These are phyloP conservation scores for Leucocoprinus leucothites DNA, from an alignment of 768 basidiomycete genomes.

Conservation along the genomic window DNA sequence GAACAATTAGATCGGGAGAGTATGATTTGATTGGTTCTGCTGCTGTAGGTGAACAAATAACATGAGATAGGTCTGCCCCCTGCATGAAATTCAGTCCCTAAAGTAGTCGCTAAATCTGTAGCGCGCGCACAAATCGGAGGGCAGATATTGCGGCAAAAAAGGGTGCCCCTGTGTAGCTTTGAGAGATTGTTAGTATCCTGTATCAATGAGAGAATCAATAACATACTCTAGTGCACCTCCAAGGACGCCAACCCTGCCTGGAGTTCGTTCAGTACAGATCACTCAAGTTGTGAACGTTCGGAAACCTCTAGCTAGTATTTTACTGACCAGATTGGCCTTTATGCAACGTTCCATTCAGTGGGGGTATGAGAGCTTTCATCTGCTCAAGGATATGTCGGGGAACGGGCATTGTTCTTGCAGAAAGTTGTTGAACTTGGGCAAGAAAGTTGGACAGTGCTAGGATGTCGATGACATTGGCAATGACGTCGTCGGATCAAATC, in stretches of 20 bases:
- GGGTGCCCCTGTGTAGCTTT: slow-evolving; percentile 94
- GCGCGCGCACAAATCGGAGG: slow-evolving; percentile 65
- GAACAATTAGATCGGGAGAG: slow-evolving; percentile 95
- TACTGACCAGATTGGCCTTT: slow-evolving; percentile 89
- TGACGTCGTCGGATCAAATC: not conserved
- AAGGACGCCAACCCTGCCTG: slow-evolving; percentile 88
- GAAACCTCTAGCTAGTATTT: not conserved
- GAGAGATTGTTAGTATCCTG: not conserved
- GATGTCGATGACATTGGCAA: not conserved
- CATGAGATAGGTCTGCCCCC: slow-evolving; percentile 95
- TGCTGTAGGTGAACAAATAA: slow-evolving; percentile 93
- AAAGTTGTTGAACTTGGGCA: too few species aligned
- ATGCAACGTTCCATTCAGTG: slow-evolving; percentile 82
- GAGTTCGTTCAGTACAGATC: not conserved
- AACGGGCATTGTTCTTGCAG: slow-evolving; percentile 48
- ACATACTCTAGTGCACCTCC: slow-evolving; percentile 92
- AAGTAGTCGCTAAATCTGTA: not conserved
- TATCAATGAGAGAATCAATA: not conserved
- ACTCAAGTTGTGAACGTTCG: not conserved
- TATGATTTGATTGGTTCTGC: slow-evolving; percentile 95
- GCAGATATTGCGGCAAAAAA: slow-evolving; percentile 94
- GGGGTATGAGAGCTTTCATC: slow-evolving; percentile 83
- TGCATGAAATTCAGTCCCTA: slow-evolving; percentile 23
- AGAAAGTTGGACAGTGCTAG: too few species aligned
- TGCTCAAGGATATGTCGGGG: slow-evolving; percentile 62